A percentile compares a stretch with the other conserved stretches of the same genome.
Conservation (phyloP, 176 grass and related monocot species). For the Cocos nucifera region DNA sequence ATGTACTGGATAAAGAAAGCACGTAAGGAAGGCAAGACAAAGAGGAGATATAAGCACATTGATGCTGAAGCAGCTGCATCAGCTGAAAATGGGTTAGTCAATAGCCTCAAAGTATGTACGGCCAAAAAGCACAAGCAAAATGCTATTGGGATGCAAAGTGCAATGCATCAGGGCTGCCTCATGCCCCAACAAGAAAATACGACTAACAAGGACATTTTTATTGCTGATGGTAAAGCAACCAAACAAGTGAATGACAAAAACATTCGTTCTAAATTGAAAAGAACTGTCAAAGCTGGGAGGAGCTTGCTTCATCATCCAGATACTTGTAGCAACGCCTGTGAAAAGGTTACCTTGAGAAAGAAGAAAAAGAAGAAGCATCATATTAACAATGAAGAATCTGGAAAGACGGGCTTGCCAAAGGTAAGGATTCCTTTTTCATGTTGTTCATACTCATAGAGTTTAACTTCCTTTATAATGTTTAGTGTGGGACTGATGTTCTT, state of each 20-base stretch:
- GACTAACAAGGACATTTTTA: slow-evolving; percentile 9
- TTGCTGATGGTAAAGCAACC: too few species aligned
- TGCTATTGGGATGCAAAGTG: neutral
- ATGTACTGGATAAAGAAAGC: slow-evolving; percentile 51
- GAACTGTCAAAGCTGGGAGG: slow-evolving; percentile 1
- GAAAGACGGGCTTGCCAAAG: slow-evolving; percentile 17
- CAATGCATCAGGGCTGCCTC: neutral
- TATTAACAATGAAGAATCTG: slow-evolving; percentile 9
- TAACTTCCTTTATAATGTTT: too few species aligned
- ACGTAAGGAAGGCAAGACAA: slow-evolving; percentile 35
- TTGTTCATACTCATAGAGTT: too few species aligned
- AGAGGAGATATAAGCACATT: slow-evolving; percentile 31
- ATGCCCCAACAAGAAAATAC: slow-evolving; percentile 14
- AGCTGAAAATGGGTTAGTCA: slow-evolving; percentile 10
- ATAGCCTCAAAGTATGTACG: slow-evolving; percentile 1
- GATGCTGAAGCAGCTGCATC: slow-evolving; percentile 18
- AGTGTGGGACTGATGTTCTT: neutral
- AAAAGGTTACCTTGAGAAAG: slow-evolving; percentile 18
- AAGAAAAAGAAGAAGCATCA: slow-evolving; percentile 2
- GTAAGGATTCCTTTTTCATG: slow-evolving; percentile 6
- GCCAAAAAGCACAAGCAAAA: slow-evolving; percentile 7
- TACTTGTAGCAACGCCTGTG: slow-evolving; percentile 3
- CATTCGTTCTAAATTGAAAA: too few species aligned
- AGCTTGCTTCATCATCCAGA: slow-evolving; percentile 9
- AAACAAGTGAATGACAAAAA: too few species aligned